Evolutionary conservation across 1,139 yeast species (phyloP), one percentile per base, ranked within the genome.

Genomic region (Candida sp.): DNA sequence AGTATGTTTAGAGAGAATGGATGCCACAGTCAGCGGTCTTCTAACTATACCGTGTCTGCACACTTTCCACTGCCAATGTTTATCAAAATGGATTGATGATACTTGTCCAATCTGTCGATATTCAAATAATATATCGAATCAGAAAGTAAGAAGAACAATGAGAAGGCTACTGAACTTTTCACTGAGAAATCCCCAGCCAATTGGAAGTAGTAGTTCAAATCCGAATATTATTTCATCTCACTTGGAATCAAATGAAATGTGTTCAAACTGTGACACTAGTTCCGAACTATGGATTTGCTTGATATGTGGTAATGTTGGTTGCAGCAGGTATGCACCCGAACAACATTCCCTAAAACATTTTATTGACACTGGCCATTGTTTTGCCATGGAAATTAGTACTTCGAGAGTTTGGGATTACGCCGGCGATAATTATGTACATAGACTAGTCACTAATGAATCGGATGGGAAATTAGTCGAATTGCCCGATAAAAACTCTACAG

Each of bases 371-470:
- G 85, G 87, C 3, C 98, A 91, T 62, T 87, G 96, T 57, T 91
- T 88, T 66, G 87, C 97, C 0, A 89, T 91, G 97, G 97, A 90
- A 58, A 70, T 87, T 38, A 69, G 73, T 15, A 81, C 96, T 0
- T 95, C 91, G 48, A 70, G 98, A 40, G 96, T 91, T 2, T 91
- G 98, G 98, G 97, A 91, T 60, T 91, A 91, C 60, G 91, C 93
- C 0, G 93, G 93, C 1, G 97, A 91, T 58, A 83, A 82, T 49
- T 91, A 90, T 61, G 97, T 91, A 5, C 98, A 91, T 64, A 68
- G 97, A 42, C 66, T 91, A 38, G 77, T 91, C 3, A 88, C 91
- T 47, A 89, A 88, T 62, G 93, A 88, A 56, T 73, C 84, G 0
- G 96, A 88, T 60, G 96, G 96, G 0, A 88, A 88, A 53, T 61